These are phyloP conservation scores for Benincasa hispida DNA, from an alignment of 306 rosid species.

Conservation along the genomic window DNA sequence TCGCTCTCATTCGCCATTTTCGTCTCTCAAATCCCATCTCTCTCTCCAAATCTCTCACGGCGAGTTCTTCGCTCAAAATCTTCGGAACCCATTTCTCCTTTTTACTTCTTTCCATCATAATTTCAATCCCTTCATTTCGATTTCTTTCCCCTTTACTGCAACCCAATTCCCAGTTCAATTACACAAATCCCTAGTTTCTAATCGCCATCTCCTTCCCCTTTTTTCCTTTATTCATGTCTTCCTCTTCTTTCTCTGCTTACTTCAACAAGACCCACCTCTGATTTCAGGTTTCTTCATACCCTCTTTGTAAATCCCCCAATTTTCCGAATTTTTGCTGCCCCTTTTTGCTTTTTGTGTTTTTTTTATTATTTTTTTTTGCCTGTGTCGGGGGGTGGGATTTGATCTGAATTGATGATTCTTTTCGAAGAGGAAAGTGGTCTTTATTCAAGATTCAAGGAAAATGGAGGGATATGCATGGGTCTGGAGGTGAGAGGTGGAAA, in stretches of 20 bases:
- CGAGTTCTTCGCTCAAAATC: conserved; percentile 12
- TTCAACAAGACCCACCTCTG: conserved; percentile 44
- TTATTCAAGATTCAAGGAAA: conserved; percentile 43
- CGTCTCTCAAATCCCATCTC: conserved; percentile 24
- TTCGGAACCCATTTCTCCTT: conserved; percentile 1
- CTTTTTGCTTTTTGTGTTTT: not conserved
- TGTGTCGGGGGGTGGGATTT: conserved; percentile 27
- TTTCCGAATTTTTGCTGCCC: conserved; percentile 32
- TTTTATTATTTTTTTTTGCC: not conserved
- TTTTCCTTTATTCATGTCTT: conserved; percentile 3
- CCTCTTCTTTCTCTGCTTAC: conserved; percentile 3
- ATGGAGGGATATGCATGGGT: conserved; percentile 97
- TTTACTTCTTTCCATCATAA: not conserved
- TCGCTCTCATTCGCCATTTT: conserved; percentile 21
- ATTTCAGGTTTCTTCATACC: conserved; percentile 36
- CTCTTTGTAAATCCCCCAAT: not conserved
- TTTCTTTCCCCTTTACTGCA: not conserved
- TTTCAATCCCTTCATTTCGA: not conserved
- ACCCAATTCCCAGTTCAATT: not conserved
- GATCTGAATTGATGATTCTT: conserved; percentile 85
- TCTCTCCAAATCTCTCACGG: conserved; percentile 6
- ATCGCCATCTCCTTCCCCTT: not conserved
- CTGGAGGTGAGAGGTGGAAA: conserved; percentile 70
- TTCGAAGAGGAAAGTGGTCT: conserved; percentile 52
- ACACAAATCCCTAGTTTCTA: conserved; percentile 41